Conservation (phyloP, 208 protist species). For the Trypanosoma boissoni region DNA sequence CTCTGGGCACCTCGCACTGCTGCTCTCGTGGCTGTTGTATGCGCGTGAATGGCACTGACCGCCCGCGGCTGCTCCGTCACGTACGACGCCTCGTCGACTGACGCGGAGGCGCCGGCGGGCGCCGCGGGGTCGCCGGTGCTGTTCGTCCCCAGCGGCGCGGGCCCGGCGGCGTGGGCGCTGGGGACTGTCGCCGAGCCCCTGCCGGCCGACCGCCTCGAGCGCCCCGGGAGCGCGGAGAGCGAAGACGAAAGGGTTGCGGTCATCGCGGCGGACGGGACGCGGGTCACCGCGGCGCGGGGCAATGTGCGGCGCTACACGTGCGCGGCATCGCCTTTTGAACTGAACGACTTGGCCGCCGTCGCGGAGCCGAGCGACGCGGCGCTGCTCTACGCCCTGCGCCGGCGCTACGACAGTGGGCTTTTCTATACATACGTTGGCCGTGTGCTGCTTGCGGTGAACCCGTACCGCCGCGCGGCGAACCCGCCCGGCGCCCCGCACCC, state of each 20-base stretch:
- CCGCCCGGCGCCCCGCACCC: slow-evolving; percentile 21
- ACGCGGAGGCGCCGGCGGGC: not conserved
- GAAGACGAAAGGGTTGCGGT: not conserved
- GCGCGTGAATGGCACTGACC: too few relatives aligned
- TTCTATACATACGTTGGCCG: slow-evolving; percentile 21
- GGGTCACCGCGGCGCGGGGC: not conserved
- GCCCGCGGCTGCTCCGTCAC: slow-evolving; percentile 4
- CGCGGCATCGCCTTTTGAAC: slow-evolving; percentile 13
- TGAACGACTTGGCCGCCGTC: slow-evolving; percentile 16
- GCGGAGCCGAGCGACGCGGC: slow-evolving; percentile 14
- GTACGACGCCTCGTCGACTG: slow-evolving; percentile 14
- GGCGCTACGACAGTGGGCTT: slow-evolving; percentile 17
- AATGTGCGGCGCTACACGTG: slow-evolving; percentile 14
- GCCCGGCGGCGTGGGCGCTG: too few relatives aligned
- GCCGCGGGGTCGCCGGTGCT: not conserved
- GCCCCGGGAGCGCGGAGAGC: not conserved
- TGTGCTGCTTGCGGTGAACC: slow-evolving; percentile 23
- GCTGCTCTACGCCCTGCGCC: slow-evolving; percentile 17
- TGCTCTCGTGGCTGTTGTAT: too few relatives aligned
- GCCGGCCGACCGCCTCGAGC: not conserved
- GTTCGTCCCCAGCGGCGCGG: not conserved
- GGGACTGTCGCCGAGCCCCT: slow-evolving; percentile 14
- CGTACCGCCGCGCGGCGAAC: slow-evolving; percentile 15
- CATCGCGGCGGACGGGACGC: not conserved
- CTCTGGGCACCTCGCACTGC: too few relatives aligned